phyloP scores from a whole-genome alignment of 306 rosid species.

The Vigna trinervia region DNA sequence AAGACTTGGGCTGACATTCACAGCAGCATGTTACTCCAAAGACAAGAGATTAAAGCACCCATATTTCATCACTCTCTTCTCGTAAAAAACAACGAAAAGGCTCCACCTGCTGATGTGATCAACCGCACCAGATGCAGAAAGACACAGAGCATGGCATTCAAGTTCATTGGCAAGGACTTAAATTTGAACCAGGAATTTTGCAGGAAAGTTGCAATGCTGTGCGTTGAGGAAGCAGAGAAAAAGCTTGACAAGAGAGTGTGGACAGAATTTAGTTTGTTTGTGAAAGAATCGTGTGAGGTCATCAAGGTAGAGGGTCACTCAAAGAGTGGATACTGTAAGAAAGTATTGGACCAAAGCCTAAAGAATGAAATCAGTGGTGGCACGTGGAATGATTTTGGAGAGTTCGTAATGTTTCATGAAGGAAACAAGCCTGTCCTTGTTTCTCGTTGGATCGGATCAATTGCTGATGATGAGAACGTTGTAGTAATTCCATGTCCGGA shows the following conservation, averaged over 20 bases:
- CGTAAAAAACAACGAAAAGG: background rate
- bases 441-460: slow-evolving; percentile 54
- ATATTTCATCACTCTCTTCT: slow-evolving; percentile 42
- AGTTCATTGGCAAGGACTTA: slow-evolving; percentile 1
- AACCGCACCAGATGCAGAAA: slow-evolving; percentile 22
- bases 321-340: background rate
- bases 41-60: slow-evolving; percentile 31
- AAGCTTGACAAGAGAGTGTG: slow-evolving; percentile 31
- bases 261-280: slow-evolving; percentile 22
- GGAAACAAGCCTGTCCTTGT: slow-evolving; percentile 49
- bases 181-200: background rate
- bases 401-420: slow-evolving; percentile 42
- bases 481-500: slow-evolving; percentile 40
- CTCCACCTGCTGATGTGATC: slow-evolving; percentile 12
- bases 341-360: background rate
- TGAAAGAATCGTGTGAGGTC: slow-evolving; percentile 38
- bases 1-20: slow-evolving; percentile 57
- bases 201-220: slow-evolving; percentile 41
- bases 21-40: slow-evolving; percentile 32
- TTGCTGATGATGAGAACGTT: slow-evolving; percentile 46
- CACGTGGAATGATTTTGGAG: slow-evolving; percentile 53
- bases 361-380: background rate
- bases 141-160: slow-evolving; percentile 36
- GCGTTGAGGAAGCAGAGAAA: slow-evolving; percentile 51
- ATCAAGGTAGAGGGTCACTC: slow-evolving; percentile 30